A percentile compares a stretch with the other conserved stretches of the same genome.
These are phyloP conservation scores for Drosera capensis DNA, from an alignment of 148 eudicot genomes.

Conservation along the genomic window DNA sequence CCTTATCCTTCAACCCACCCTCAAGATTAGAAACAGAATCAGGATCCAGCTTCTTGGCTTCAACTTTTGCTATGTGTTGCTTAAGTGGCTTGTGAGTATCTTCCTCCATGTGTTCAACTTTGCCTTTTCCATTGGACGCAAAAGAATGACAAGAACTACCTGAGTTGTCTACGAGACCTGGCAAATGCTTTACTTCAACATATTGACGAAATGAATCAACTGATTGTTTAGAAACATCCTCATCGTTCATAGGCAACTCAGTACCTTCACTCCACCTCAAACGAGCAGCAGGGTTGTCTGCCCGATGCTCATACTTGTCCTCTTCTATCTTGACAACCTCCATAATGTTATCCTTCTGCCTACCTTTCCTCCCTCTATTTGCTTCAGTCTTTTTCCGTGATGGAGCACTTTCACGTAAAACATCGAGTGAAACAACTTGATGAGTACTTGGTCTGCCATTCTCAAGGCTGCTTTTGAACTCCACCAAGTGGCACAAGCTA, in stretches of 20 bases:
- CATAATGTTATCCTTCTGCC: slow-evolving; percentile 6
- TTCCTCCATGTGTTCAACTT: slow-evolving; percentile 8
- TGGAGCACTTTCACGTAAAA: slow-evolving; percentile 2
- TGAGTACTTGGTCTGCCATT: slow-evolving; percentile 2
- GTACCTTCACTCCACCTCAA: slow-evolving; percentile 12
- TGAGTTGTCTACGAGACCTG: neutral
- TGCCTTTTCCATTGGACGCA: slow-evolving; percentile 8
- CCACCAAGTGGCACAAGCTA: slow-evolving; percentile 12
- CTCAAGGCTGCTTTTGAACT: slow-evolving; percentile 7
- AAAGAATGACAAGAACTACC: slow-evolving; percentile 9
- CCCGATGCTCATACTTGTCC: slow-evolving; percentile 9
- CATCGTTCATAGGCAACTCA: slow-evolving; percentile 5
- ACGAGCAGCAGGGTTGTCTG: slow-evolving; percentile 6
- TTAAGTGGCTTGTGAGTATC: slow-evolving; percentile 6
- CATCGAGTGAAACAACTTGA: slow-evolving; percentile 3
- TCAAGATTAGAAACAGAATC: neutral
- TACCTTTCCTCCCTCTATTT: slow-evolving; percentile 9
- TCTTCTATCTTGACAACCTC: slow-evolving; percentile 11
- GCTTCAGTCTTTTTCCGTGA: slow-evolving; percentile 11
- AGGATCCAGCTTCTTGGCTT: slow-evolving; percentile 4
- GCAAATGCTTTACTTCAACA: slow-evolving; percentile 6
- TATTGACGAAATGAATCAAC: slow-evolving; percentile 3
- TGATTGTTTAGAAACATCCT: slow-evolving; percentile 5
- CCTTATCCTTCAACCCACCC: neutral
- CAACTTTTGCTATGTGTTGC: slow-evolving; percentile 8